Evolutionary conservation across 768 basidiomycete genomes (phyloP), one percentile per base, ranked within the genome.

Genomic region (Lactarius evosmus): DNA sequence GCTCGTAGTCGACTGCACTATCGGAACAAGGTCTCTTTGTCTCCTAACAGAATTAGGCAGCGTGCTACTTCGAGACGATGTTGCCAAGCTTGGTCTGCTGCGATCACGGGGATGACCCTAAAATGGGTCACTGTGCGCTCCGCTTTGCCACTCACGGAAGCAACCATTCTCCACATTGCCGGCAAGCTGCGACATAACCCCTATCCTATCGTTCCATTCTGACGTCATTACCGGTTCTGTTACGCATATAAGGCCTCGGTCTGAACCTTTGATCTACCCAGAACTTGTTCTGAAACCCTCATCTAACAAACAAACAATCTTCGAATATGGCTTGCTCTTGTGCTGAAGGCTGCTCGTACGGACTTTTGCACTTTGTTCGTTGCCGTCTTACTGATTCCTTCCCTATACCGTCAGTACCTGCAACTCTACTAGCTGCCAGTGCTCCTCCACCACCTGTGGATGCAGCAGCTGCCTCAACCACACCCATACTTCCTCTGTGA

Each of bases 401-500:
- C 51, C 7, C n/a, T 56, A 25, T 30, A 6, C 14, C 19, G 7
- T n/a, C 41, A 67, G 66, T 29, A 17, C 33, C 19, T 67, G 66
- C 50, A 59, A 59, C 44, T 0, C 56, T 49, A 0, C 65, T 22
- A 46, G 4, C 22, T 67, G 66, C 59, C 2, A 8, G 19, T 67
- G 66, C 41, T 4, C 56, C 17, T 17, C 63, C 38, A 60, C 56
- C 11, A 2, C 51, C 12, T 67, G 66, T 36, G 16, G 25, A 32
- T 67, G 66, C 66, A 8, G n/a, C 30, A 33, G 1, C 60, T 67
- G 66, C 25, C 25, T 38, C 19, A 66, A 66, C 41, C 59, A 66
- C 63, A 25, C 40, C 17, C 65, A 51, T 38, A 7, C 12, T 6
- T 3, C 22, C 29, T 27, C 2, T 30, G 63, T 64, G 27, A 60